Base-by-base conservation (phyloP, 768 basidiomycete species). In the Pholiota molesta region DNA sequence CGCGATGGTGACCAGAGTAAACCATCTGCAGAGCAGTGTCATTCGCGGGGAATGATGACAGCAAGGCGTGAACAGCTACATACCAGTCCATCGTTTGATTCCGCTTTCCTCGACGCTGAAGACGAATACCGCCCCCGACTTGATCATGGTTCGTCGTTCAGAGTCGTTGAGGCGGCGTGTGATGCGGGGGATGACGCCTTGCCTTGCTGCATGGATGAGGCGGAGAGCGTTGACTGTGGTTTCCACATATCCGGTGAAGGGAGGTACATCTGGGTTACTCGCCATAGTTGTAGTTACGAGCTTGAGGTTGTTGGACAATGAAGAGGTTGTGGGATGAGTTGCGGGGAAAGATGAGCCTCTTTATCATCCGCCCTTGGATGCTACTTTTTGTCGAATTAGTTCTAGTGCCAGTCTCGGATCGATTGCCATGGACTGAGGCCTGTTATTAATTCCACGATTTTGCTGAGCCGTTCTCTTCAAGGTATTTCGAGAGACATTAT, bases 81-180 rank as follows among this genome's bases (percentile, higher is more conserved):
- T 64, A 76, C 88, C 93, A 35, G 93, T 95, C 90, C 92, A 93
- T 16, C 92, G 81, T 72, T 91, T 93, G 75, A 95, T 94, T 13
- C 90, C 90, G 70, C 91, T 92, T 71, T 93, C 91, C 68, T 92
- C 88, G 69, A 94, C 92, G 71, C 91, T 91, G 76, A 94, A 95
- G 54, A 95, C 88, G 71, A 94, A 95, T 16, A 94, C 86, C 52
- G 92, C 90, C 10, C 84, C 84, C 37, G 82, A 81, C 70, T 81
- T 83, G 72, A 86, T 84, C 84, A 86, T 90, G 54, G 73, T 82
- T 71, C 77, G 76, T 33, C 88, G 84, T 69, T 95, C 92, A n/a
- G 87, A 79, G 69, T 94, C 92, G 70, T 92, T 92, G 69, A 94
- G 81, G 28, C 92, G 83, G 37, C 93, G 83, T n/a, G 90, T 92